Percentiles rank a stretch among this genome's conserved stretches.
Evolutionary conservation across 345 rosid genomes (phyloP).

Genomic region (Acer yangbiense): DNA sequence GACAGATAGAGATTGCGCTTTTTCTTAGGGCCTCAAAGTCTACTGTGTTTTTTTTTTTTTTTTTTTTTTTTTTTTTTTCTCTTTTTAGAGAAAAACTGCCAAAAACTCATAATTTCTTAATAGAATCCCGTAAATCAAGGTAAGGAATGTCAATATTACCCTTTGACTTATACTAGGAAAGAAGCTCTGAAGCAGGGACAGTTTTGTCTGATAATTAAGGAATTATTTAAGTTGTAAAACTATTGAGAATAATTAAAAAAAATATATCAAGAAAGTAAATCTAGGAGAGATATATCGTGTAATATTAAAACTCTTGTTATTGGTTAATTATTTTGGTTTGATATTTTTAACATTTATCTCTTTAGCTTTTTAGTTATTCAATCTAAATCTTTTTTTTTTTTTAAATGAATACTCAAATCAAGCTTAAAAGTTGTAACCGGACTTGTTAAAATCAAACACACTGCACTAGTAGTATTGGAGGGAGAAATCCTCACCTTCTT

Average conservation of each 20-base stretch:
- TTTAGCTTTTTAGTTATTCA: neutral
- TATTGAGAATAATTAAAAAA: neutral
- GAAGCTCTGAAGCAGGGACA: neutral
- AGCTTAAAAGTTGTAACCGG: too few relatives aligned
- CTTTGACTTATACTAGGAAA: neutral
- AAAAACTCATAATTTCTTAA: neutral
- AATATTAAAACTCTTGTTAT: neutral
- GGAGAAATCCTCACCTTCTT: too few relatives aligned
- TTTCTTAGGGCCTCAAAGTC: neutral
- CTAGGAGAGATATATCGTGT: neutral
- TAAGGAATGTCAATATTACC: neutral
- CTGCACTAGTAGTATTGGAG: too few relatives aligned
- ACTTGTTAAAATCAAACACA: too few relatives aligned
- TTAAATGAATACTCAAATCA: too few relatives aligned
- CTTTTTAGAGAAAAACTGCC: neutral
- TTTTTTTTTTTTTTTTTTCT: neutral
- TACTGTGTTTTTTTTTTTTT: too few relatives aligned
- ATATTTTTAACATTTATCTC: neutral
- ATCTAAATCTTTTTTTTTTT: neutral
- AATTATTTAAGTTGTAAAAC: neutral
- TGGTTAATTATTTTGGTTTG: neutral
- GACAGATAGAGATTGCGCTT: neutral
- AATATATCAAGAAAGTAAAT: neutral
- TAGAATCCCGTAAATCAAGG: conserved; percentile 1
- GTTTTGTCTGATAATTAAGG: neutral